A percentile compares a stretch with the other conserved stretches of the same genome.
Evolutionary conservation across 2,329 filamentous ascomycete species (phyloP).

Genomic region (Elsinoe batatas): DNA sequence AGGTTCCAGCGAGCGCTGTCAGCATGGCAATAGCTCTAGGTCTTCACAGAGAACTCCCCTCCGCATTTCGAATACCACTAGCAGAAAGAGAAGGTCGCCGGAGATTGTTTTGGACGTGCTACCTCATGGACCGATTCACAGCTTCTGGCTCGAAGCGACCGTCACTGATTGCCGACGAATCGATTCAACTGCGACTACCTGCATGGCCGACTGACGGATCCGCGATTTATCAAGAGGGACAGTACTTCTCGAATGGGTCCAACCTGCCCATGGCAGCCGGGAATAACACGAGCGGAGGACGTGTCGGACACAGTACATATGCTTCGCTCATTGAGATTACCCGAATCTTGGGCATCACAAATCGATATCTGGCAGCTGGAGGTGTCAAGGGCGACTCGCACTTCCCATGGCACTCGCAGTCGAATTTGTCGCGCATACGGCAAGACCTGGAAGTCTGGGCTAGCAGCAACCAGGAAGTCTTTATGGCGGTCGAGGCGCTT

Average conservation of each 20-base stretch:
- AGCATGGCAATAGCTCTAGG: conserved; percentile 78
- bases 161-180: conserved; percentile 68
- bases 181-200: conserved; percentile 64
- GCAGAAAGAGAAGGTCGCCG: conserved; percentile 66
- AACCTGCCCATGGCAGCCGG: conserved; percentile 45
- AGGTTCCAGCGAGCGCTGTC: conserved; percentile 54
- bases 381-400: conserved; percentile 84
- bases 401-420: conserved; percentile 82
- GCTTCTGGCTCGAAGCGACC: conserved; percentile 73
- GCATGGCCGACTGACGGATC: conserved; percentile 58
- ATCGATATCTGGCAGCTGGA: conserved; percentile 72
- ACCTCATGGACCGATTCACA: conserved; percentile 74
- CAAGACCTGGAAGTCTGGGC: conserved; percentile 81
- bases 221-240: conserved; percentile 58
- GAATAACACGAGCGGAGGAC: conserved; percentile 39
- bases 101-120: conserved; percentile 82
- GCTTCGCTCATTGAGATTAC: conserved; percentile 79
- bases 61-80: conserved; percentile 50
- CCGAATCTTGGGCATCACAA: conserved; percentile 72
- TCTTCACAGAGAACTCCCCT: conserved; percentile 65
- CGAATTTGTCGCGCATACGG: conserved; percentile 74
- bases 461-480: conserved; percentile 67
- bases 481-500: conserved; percentile 62
- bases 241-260: conserved; percentile 70
- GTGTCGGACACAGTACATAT: conserved; percentile 63